Base-by-base conservation (phyloP, 495 filamentous ascomycete species). In the Parathielavia hyrcaniae region DNA sequence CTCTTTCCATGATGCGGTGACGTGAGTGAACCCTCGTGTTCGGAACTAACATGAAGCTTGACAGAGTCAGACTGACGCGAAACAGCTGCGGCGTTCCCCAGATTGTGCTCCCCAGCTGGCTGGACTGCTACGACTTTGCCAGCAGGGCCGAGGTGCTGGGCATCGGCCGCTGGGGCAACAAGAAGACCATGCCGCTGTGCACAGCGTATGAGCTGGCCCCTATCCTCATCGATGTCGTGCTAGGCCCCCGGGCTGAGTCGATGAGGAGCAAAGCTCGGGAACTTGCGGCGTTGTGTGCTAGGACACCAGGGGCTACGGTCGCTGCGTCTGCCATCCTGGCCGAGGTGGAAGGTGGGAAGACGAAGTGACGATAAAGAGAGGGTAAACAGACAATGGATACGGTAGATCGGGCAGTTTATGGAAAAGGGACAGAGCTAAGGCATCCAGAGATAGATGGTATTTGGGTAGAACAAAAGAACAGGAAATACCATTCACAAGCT, bases 51-150 rank as follows among this genome's bases (percentile, higher is more conserved):
- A 13, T 12, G 11, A 35, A 9, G 19, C 1, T 10, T 1, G 1
- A 14, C 35, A 23, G 1, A 32, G 1, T 11, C 35, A 2, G n/a
- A 20, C 54, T 40, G 41, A 49, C 45, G 12, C 13, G 13, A 8
- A 1, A 9, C 41, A 81, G 77, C 53, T 71, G 67, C n/a, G 76
- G 76, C 5, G 64, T 75, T 20, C 76, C 78, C 1, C 77, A 80
- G 46, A 66, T 80, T 1, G 56, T 79, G 1, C 71, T 80, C 1
- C 75, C 79, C 1, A 67, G 72, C 46, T 80, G 78, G 78, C 66
- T 77, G 40, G 79, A 81, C 53, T 78, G 75, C 47, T 80, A 78
- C 50, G 78, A 80, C 50, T 79, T 77, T 60, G 76, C 74, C 2
- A 71, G 69, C 19, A 64, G 78, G 13, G 75, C 71, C 8, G 79